These are phyloP conservation scores for Wickerhamomyces chaumierensis DNA, from an alignment of 805 yeast species.

Conservation along the genomic window DNA sequence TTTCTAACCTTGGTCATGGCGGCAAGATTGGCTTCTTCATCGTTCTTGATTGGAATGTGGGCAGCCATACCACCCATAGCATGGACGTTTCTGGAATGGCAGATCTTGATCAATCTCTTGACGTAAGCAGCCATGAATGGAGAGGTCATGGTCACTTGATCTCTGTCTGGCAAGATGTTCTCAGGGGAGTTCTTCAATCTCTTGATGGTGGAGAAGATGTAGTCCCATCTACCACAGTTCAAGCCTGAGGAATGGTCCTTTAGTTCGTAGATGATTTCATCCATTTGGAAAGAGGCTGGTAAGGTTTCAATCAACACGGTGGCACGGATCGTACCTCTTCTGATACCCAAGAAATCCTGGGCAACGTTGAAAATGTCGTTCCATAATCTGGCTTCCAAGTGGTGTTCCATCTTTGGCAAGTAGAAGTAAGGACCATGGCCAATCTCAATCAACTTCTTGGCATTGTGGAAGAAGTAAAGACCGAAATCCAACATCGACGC, in stretches of 20 bases:
- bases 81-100: slow-evolving; percentile 72
- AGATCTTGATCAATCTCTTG: slow-evolving; percentile 56
- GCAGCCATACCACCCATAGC: slow-evolving; percentile 94
- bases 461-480: slow-evolving; percentile 67
- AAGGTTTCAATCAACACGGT: slow-evolving; percentile 75
- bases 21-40: slow-evolving; percentile 44
- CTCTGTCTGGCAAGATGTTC: slow-evolving; percentile 65
- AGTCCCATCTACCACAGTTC: slow-evolving; percentile 89
- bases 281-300: slow-evolving; percentile 82
- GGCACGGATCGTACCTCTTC: slow-evolving; percentile 73
- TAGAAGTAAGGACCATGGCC: slow-evolving; percentile 79
- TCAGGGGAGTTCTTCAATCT: slow-evolving; percentile 56
- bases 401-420: slow-evolving; percentile 81
- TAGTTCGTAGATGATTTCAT: slow-evolving; percentile 68
- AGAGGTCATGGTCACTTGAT: slow-evolving; percentile 69
- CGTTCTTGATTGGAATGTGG: slow-evolving; percentile 71
- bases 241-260: slow-evolving; percentile 72
- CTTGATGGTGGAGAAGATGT: slow-evolving; percentile 72
- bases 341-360: slow-evolving; percentile 57
- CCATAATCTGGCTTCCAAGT: slow-evolving; percentile 75
- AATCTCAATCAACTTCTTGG: slow-evolving; percentile 43
- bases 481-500: slow-evolving; percentile 82
- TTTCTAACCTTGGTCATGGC: slow-evolving; percentile 65
- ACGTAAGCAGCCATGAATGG: slow-evolving; percentile 78
- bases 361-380: slow-evolving; percentile 69